These are phyloP conservation scores for Chlorella sp. DNA, from an alignment of 139 green algal species.

Conservation along the genomic window DNA sequence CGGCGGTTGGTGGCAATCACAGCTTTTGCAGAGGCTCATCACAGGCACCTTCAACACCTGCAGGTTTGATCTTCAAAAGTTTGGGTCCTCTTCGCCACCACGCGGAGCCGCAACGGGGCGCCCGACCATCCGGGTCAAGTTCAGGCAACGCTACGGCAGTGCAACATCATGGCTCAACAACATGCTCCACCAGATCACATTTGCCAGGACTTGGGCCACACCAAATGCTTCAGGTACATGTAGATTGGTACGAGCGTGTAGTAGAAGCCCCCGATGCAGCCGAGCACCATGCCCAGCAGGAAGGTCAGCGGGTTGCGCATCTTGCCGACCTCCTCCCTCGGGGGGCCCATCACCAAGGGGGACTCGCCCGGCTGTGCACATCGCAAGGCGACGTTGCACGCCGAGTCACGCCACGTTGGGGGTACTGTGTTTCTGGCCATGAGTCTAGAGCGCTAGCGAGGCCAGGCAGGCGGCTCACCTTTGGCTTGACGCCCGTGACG, in stretches of 20 bases:
- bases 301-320: slow-evolving; percentile 62
- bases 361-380: slow-evolving; percentile 54
- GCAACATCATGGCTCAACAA: not conserved
- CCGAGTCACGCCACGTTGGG: too few relatives aligned
- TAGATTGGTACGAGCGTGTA: slow-evolving; percentile 80
- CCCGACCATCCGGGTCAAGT: not conserved
- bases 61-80: not conserved
- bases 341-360: slow-evolving; percentile 64
- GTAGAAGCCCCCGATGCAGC: slow-evolving; percentile 64
- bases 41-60: not conserved
- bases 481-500: slow-evolving; percentile 82
- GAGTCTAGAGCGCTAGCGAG: too few relatives aligned
- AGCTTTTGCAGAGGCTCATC: too few relatives aligned
- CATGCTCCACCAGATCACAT: slow-evolving; percentile 19
- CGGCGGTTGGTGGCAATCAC: too few relatives aligned
- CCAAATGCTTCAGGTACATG: slow-evolving; percentile 79
- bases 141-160: not conserved
- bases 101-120: not conserved
- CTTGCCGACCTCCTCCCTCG: slow-evolving; percentile 49
- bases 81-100: not conserved
- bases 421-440: too few relatives aligned
- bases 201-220: slow-evolving; percentile 62
- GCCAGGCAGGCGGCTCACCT: slow-evolving; percentile 21
- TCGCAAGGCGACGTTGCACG: not conserved
- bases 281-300: slow-evolving; percentile 49